phyloP scores from a whole-genome alignment of 2,329 filamentous ascomycete species.

The Fusarium floridanum region DNA sequence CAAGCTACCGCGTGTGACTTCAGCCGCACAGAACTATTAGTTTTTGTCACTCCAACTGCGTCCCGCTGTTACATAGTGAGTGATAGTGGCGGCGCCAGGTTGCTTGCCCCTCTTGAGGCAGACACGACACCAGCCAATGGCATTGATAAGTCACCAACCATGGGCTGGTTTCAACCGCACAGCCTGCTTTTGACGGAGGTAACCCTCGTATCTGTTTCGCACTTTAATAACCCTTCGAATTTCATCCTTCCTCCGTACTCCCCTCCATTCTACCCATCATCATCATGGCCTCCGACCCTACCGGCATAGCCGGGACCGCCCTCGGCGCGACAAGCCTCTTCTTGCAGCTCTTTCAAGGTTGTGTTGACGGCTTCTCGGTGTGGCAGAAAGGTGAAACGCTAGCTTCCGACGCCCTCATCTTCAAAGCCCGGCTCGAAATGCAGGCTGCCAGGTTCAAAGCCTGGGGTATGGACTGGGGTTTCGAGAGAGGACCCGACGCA shows the following conservation, averaged over 20 bases:
- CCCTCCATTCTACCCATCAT: neutral
- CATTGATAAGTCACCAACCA: neutral
- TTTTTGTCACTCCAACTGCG: neutral
- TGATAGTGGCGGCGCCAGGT: neutral
- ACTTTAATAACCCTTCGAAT: no score
- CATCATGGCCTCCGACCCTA: neutral
- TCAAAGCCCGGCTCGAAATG: neutral
- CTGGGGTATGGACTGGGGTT: neutral
- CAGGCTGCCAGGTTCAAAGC: neutral
- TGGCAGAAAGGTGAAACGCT: neutral
- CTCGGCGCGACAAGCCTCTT: neutral
- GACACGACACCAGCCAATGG: neutral
- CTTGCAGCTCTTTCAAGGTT: neutral
- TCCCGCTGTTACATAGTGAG: neutral
- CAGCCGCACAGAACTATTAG: neutral
- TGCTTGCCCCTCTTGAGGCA: neutral
- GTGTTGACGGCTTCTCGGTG: neutral
- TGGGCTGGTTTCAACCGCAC: neutral
- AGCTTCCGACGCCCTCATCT: neutral
- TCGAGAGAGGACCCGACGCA: neutral
- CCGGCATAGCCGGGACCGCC: neutral
- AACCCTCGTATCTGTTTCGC: no score
- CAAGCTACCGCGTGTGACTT: no score
- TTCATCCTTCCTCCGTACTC: no score
- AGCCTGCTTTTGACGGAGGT: no score